Percentiles rank a stretch among this genome's conserved stretches.
Evolutionary conservation across 2,329 filamentous ascomycete species (phyloP).

Genomic region (Mollisia scopiformis): DNA sequence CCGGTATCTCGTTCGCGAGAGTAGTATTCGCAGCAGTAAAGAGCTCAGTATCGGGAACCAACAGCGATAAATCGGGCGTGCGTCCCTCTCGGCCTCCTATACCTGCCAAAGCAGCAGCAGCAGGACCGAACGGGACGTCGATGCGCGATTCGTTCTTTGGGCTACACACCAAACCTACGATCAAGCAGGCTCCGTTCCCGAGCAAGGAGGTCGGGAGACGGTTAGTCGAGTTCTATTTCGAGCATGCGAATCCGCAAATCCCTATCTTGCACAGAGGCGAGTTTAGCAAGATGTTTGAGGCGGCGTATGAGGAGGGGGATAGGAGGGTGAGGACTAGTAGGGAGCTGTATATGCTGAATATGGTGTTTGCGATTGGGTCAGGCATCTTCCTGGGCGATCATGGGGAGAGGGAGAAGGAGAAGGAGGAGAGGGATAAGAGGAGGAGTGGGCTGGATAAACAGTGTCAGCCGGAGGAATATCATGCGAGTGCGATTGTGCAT

Average conservation of each 20-base stretch:
- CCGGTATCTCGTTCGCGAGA: slow-evolving; percentile 90
- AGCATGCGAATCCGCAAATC: slow-evolving; percentile 95
- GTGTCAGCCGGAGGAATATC: slow-evolving; percentile 90
- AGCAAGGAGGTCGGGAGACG: slow-evolving; percentile 72
- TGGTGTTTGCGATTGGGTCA: slow-evolving; percentile 94
- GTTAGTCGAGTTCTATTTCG: slow-evolving; percentile 85
- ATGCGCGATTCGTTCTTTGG: slow-evolving; percentile 98
- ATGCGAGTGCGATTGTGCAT: slow-evolving; percentile 91
- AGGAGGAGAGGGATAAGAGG: slow-evolving; percentile 35
- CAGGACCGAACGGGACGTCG: slow-evolving; percentile 64
- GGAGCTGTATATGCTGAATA: slow-evolving; percentile 93
- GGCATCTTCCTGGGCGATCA: slow-evolving; percentile 82
- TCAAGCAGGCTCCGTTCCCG: slow-evolving; percentile 84
- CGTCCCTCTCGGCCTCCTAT: slow-evolving; percentile 59
- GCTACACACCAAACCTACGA: slow-evolving; percentile 87
- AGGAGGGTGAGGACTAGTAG: slow-evolving; percentile 70
- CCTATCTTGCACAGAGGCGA: slow-evolving; percentile 87
- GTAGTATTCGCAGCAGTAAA: slow-evolving; percentile 95
- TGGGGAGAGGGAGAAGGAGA: slow-evolving; percentile 41
- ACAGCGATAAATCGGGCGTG: slow-evolving; percentile 66
- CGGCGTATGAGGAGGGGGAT: slow-evolving; percentile 70
- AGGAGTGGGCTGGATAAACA: slow-evolving; percentile 44
- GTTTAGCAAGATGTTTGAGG: slow-evolving; percentile 86
- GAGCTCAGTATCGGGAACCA: slow-evolving; percentile 65
- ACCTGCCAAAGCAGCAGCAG: slow-evolving; percentile 34